These are phyloP conservation scores for Schwanniomyces polymorphus DNA, from an alignment of 805 yeast genomes.

Conservation along the genomic window DNA sequence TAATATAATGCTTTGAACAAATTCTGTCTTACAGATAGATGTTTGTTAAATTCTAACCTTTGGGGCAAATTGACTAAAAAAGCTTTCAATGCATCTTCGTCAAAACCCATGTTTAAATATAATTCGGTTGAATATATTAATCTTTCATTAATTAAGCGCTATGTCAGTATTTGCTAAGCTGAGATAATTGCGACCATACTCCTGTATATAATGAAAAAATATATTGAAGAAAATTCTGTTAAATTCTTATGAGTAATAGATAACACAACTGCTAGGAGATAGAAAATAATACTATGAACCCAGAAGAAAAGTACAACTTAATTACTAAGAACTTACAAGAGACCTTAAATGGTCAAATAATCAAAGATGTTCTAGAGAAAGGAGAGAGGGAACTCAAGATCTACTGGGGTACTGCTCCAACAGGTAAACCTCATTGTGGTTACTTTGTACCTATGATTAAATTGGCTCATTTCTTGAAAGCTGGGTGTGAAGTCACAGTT, in stretches of 20 bases:
- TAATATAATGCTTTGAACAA: conserved; percentile 30
- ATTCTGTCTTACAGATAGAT: conserved; percentile 14
- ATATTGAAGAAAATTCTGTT: not conserved
- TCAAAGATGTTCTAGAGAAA: conserved; percentile 77
- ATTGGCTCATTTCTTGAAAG: conserved; percentile 89
- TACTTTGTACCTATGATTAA: conserved; percentile 98
- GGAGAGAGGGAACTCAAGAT: conserved; percentile 80
- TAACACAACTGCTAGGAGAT: not conserved
- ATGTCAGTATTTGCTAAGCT: not conserved
- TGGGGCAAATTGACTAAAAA: conserved; percentile 28
- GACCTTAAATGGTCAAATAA: conserved; percentile 83
- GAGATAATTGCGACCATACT: not conserved
- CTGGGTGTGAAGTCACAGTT: conserved; percentile 93
- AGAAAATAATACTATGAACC: not conserved
- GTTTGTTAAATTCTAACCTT: conserved; percentile 10
- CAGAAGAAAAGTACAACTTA: conserved; percentile 66
- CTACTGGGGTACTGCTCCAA: conserved; percentile 99
- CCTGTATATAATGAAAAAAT: not conserved
- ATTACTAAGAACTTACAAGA: conserved; percentile 90
- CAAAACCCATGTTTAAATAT: conserved; percentile 15
- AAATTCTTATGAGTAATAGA: not conserved
- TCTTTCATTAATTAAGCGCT: not conserved
- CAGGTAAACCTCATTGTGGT: conserved; percentile 98
- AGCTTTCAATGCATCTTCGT: conserved; percentile 19
- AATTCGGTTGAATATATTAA: not conserved